These are phyloP conservation scores for Lachnellula suecica DNA, from an alignment of 2,329 filamentous ascomycete species.

Conservation along the genomic window DNA sequence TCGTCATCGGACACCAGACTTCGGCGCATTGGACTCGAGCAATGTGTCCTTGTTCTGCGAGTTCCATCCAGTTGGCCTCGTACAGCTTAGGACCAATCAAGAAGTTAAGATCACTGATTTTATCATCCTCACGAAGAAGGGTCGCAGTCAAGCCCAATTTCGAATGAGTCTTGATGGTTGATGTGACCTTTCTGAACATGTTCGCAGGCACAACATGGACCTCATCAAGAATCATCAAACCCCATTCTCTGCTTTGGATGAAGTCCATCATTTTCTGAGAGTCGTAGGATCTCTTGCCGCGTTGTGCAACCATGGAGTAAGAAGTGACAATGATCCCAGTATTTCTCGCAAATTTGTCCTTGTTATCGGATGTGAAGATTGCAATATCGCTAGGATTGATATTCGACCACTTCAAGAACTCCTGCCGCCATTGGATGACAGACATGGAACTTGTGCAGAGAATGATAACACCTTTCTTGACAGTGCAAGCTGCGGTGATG, in stretches of 20 bases:
- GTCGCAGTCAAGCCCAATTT: conserved; percentile 95
- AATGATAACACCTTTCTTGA: conserved; percentile 94
- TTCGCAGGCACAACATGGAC: conserved; percentile 97
- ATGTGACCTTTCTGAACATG: conserved; percentile 93
- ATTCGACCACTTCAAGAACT: conserved; percentile 99
- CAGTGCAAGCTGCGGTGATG: conserved; percentile 96
- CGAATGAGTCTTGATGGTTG: conserved; percentile 88
- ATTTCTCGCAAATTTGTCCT: conserved; percentile 79
- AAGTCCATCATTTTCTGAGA: conserved; percentile 98
- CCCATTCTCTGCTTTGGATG: conserved; percentile 87
- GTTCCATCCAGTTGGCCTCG: conserved; percentile 99
- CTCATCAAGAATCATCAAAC: conserved; percentile 93
- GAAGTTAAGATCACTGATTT: conserved; percentile 96
- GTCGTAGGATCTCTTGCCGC: conserved; percentile 82
- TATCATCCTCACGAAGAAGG: conserved; percentile 92
- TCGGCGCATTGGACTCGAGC: conserved; percentile 96
- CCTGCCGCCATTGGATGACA: conserved; percentile 92
- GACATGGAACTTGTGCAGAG: conserved; percentile 98
- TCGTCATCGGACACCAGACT: conserved; percentile 99
- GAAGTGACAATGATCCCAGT: conserved; percentile 97
- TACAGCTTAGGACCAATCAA: conserved; percentile 96
- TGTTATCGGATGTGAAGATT: conserved; percentile 92
- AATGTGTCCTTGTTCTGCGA: conserved; percentile 95
- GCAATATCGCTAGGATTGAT: conserved; percentile 92
- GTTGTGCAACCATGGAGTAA: conserved; percentile 98